These are phyloP conservation scores for Austroboletus festivus DNA, from an alignment of 768 basidiomycete genomes.

Conservation along the genomic window DNA sequence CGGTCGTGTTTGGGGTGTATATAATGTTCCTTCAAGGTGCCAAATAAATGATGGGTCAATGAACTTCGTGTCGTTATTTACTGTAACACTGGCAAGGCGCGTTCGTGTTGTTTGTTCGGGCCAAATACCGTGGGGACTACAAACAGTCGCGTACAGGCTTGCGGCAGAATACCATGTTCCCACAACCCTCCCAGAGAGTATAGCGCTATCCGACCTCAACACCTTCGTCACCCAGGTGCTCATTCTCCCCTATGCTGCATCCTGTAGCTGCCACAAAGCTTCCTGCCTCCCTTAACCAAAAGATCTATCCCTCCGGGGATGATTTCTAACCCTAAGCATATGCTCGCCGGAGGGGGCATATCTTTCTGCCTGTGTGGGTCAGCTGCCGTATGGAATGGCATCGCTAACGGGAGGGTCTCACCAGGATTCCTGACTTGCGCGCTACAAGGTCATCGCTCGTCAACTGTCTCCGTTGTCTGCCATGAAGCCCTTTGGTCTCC, in stretches of 20 bases:
- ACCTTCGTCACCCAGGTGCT: slow-evolving; percentile 50
- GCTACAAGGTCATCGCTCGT: slow-evolving; percentile 16
- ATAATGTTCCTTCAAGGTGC: no score
- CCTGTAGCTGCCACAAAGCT: slow-evolving; percentile 31
- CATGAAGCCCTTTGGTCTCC: slow-evolving; percentile 41
- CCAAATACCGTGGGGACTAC: slow-evolving; percentile 18
- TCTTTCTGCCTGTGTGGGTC: slow-evolving; percentile 24
- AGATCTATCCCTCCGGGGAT: slow-evolving; percentile 46
- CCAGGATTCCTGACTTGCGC: slow-evolving; percentile 8
- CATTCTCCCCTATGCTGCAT: slow-evolving; percentile 27
- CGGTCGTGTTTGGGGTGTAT: no score
- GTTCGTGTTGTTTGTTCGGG: slow-evolving; percentile 18
- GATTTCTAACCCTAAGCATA: slow-evolving; percentile 62
- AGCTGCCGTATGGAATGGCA: slow-evolving; percentile 18
- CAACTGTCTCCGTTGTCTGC: slow-evolving; percentile 27
- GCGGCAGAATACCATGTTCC: no score
- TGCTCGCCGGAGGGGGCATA: slow-evolving; percentile 33
- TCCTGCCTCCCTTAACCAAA: slow-evolving; percentile 44
- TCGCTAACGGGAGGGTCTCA: slow-evolving; percentile 16
- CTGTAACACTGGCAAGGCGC: no score
- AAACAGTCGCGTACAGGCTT: slow-evolving; percentile 9
- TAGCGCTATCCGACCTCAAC: slow-evolving; percentile 18
- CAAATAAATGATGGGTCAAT: no score
- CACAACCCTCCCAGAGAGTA: slow-evolving; percentile 9
- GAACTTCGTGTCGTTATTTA: no score